These are phyloP conservation scores for Suhomyces pyralidae DNA, from an alignment of 805 yeast species.

Conservation along the genomic window DNA sequence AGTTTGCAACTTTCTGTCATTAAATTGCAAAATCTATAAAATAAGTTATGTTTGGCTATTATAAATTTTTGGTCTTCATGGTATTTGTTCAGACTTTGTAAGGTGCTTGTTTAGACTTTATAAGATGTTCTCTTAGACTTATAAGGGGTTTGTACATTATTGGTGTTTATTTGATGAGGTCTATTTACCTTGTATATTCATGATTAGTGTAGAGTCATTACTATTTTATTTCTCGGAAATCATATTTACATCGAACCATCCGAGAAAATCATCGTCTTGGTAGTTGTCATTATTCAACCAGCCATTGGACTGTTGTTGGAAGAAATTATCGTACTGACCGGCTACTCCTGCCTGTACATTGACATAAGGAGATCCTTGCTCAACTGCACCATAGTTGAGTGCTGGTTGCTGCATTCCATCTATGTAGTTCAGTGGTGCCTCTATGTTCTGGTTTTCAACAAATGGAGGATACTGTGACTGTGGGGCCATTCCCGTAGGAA, in stretches of 20 bases:
- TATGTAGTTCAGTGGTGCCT: not conserved
- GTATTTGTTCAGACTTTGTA: too few relatives aligned
- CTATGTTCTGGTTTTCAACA: not conserved
- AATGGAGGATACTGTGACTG: conserved; percentile 1
- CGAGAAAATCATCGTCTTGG: conserved; percentile 80
- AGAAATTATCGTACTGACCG: conserved; percentile 53
- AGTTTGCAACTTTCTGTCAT: not conserved
- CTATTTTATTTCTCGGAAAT: conserved; percentile 10
- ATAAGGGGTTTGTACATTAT: too few relatives aligned
- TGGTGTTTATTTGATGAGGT: too few relatives aligned
- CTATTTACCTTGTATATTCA: not conserved
- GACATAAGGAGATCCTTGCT: not conserved
- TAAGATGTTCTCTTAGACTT: too few relatives aligned
- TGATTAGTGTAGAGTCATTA: not conserved
- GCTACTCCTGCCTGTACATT: conserved; percentile 1
- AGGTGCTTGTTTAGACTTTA: too few relatives aligned
- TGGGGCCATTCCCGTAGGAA: not conserved
- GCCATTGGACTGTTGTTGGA: conserved; percentile 79
- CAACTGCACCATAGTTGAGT: not conserved
- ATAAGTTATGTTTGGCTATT: too few relatives aligned
- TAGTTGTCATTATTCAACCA: conserved; percentile 67
- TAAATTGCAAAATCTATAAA: not conserved
- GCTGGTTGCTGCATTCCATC: conserved; percentile 3
- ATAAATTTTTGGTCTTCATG: too few relatives aligned
- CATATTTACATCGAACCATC: conserved; percentile 83